Conservation (phyloP, 2,329 filamentous ascomycete genomes). For the Didymella pomorum region DNA sequence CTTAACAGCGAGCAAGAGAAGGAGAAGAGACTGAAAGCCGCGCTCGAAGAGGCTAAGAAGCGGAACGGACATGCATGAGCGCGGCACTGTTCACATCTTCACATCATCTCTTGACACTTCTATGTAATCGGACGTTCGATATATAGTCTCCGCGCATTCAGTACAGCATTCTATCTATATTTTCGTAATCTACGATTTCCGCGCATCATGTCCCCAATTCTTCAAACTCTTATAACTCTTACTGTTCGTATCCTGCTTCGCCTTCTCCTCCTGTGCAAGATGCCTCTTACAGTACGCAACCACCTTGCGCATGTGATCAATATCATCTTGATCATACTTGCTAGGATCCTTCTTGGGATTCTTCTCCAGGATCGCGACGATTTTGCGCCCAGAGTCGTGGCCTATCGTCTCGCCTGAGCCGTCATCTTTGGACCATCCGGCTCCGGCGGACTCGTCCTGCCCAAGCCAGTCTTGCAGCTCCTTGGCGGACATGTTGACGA, state of each 20-base stretch:
- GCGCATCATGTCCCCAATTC: slow-evolving; percentile 49
- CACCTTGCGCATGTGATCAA: slow-evolving; percentile 69
- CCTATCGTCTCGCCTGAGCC: slow-evolving; percentile 68
- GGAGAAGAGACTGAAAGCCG: slow-evolving; percentile 57
- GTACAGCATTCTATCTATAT: no score
- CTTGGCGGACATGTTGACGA: slow-evolving; percentile 70
- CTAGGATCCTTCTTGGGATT: slow-evolving; percentile 66
- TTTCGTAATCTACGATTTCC: slow-evolving; percentile 33
- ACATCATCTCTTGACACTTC: no score
- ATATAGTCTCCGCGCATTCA: no score
- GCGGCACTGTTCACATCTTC: no score
- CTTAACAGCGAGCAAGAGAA: slow-evolving; percentile 51
- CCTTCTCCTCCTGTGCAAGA: slow-evolving; percentile 68
- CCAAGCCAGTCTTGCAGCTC: slow-evolving; percentile 70
- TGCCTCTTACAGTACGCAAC: slow-evolving; percentile 72
- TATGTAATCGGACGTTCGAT: no score
- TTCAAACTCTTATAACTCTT: slow-evolving; percentile 60
- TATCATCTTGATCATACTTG: slow-evolving; percentile 64
- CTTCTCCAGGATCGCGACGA: slow-evolving; percentile 68
- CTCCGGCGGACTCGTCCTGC: slow-evolving; percentile 63
- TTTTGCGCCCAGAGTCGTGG: slow-evolving; percentile 69
- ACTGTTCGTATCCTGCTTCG: slow-evolving; percentile 63
- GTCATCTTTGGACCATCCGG: slow-evolving; percentile 65
- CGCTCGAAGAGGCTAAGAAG: slow-evolving; percentile 63
- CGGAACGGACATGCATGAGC: slow-evolving; percentile 55